Conservation (phyloP, 2,329 filamentous ascomycete genomes). For the Paraphoma sp. region DNA sequence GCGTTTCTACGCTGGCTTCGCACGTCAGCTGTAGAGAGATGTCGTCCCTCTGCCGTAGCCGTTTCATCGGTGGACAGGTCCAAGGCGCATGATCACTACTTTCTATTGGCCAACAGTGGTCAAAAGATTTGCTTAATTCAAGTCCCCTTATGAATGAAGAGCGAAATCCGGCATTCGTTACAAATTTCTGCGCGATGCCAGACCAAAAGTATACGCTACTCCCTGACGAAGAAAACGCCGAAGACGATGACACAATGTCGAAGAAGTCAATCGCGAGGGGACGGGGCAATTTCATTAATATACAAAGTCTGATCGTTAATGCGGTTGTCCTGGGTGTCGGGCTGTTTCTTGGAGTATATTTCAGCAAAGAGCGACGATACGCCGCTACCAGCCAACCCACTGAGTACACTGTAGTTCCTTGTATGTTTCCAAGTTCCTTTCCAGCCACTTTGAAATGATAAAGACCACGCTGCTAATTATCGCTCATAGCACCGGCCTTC, state of each 20-base stretch:
- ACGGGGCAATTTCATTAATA: neutral
- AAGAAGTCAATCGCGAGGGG: neutral
- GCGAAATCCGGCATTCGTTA: neutral
- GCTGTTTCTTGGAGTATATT: neutral
- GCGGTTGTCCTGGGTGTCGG: neutral
- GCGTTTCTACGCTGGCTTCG: neutral
- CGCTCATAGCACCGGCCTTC: constrained; percentile 6
- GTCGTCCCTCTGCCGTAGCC: no score
- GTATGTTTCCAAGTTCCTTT: neutral
- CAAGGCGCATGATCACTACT: no score
- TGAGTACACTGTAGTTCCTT: constrained; percentile 8
- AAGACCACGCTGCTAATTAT: neutral
- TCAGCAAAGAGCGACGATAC: neutral
- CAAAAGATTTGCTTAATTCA: neutral
- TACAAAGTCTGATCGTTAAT: neutral
- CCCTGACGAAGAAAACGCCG: neutral
- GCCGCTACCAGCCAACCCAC: neutral
- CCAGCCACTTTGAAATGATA: neutral
- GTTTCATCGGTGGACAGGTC: no score
- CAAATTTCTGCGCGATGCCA: neutral
- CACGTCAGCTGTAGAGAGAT: neutral
- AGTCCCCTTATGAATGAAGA: neutral
- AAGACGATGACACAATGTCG: neutral
- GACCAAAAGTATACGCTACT: neutral
- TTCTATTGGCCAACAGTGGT: neutral